A percentile compares a stretch with the other conserved stretches of the same genome.
Evolutionary conservation across 139 green algal genomes (phyloP).

Genomic region (Parachlorella kessleri): DNA sequence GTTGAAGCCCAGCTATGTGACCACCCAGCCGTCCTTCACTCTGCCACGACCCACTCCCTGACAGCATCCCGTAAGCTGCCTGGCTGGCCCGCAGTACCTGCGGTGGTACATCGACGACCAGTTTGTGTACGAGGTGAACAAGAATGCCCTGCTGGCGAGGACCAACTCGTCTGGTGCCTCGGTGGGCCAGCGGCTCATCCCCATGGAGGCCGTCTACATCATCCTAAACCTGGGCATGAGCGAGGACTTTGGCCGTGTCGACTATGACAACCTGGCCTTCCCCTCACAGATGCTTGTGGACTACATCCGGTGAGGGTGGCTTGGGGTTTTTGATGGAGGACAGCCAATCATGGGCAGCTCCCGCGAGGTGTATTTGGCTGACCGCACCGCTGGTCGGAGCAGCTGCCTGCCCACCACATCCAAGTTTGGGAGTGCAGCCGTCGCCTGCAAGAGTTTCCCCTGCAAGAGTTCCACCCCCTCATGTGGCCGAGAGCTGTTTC

Average conservation of each 20-base stretch:
- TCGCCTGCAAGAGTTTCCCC: neutral
- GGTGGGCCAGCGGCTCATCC: slow-evolving; percentile 41
- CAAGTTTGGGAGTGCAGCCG: neutral
- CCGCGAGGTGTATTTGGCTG: too few species aligned
- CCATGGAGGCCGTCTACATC: slow-evolving; percentile 53
- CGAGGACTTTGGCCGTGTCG: slow-evolving; percentile 26
- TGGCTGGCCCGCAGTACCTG: slow-evolving; percentile 24
- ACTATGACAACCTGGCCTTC: slow-evolving; percentile 35
- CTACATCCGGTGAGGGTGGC: slow-evolving; percentile 29
- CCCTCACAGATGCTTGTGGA: slow-evolving; percentile 40
- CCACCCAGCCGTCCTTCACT: too few species aligned
- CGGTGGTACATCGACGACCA: slow-evolving; percentile 46
- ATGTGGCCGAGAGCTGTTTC: too few species aligned
- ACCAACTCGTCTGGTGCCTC: slow-evolving; percentile 10
- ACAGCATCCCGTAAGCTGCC: too few species aligned
- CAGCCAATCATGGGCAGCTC: too few species aligned
- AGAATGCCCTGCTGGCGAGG: slow-evolving; percentile 27
- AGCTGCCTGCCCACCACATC: too few species aligned
- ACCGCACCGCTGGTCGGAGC: too few species aligned
- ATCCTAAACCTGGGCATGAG: slow-evolving; percentile 63
- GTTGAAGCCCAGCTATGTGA: too few species aligned
- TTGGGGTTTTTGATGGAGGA: too few species aligned
- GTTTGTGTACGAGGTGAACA: slow-evolving; percentile 37
- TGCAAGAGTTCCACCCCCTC: too few species aligned
- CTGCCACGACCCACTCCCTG: too few species aligned